Conservation (phyloP, 1,284 basidiomycete species). For the Kwoniella shivajii region DNA sequence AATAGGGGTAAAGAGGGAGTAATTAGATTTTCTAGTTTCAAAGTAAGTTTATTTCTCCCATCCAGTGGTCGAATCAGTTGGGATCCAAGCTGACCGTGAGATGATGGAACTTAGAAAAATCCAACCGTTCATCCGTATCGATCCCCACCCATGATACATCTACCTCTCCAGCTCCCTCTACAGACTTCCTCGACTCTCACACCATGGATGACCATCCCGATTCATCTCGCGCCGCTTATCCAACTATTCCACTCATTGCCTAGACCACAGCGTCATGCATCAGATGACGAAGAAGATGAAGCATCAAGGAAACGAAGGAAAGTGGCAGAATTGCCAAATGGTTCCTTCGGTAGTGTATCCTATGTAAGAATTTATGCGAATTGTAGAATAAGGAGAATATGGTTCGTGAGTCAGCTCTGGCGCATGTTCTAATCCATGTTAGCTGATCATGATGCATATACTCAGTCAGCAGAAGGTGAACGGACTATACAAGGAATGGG, state of each 20-base stretch:
- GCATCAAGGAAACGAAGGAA: slow-evolving; percentile 18
- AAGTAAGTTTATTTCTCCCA: slow-evolving; percentile 59
- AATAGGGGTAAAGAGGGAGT: slow-evolving; percentile 62
- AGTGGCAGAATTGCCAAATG: slow-evolving; percentile 57
- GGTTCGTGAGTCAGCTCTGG: slow-evolving; percentile 60
- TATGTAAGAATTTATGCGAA: slow-evolving; percentile 78
- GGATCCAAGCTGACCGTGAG: background rate
- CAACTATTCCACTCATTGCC: slow-evolving; percentile 63
- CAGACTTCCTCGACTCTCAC: slow-evolving; percentile 62
- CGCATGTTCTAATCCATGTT: background rate
- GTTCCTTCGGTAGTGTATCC: slow-evolving; percentile 65
- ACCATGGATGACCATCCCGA: slow-evolving; percentile 67
- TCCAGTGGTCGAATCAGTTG: slow-evolving; percentile 6
- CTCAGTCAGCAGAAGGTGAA: slow-evolving; percentile 49
- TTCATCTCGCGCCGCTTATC: slow-evolving; percentile 66
- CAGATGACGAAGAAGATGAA: slow-evolving; percentile 4
- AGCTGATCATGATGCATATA: background rate
- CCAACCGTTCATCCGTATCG: slow-evolving; percentile 59
- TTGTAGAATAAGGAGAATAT: slow-evolving; percentile 75
- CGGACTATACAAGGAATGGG: slow-evolving; percentile 37
- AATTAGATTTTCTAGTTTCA: slow-evolving; percentile 75
- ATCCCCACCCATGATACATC: slow-evolving; percentile 64
- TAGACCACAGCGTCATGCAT: slow-evolving; percentile 4
- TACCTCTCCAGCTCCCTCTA: slow-evolving; percentile 69
- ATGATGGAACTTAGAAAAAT: slow-evolving; percentile 57